Evolutionary conservation across 139 green algal species (phyloP), one percentile per base, ranked within the genome.

Genomic region (Closterium sp.): DNA sequence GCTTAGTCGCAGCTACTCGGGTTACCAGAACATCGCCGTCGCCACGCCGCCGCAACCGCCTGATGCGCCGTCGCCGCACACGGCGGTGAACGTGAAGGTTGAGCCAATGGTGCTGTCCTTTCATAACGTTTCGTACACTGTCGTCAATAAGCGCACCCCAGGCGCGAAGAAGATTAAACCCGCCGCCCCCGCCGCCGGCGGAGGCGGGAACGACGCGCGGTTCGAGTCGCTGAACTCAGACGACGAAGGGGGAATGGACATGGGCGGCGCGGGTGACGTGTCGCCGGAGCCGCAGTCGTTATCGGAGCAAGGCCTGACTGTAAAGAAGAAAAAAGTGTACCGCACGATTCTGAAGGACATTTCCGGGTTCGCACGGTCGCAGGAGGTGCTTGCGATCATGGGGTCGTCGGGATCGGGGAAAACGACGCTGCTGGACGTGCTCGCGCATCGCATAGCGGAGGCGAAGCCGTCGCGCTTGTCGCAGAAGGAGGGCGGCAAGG

Each of bases 331-430:
- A 76, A 76, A 76, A 76, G 4, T 6, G 55, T 76, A 76, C 5
- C 55, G 55, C 12, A 76, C 55, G 5, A 91, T 95, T 4, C 83
- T 95, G 33, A n/a, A 90, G 19, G 92, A 89, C 31, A 85, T 95
- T 3, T 91, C 88, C 33, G 89, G 86, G 33, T 84, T 86, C 34
- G 93, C 93, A 30, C 34, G 36, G 4, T 94, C 96, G 0, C 84
- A 94, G 7, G 89, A 98, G 91, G 94, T 98, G 94, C 92, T 94
- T 0, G 97, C 97, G 0, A 92, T 98, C 88, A 96, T 97, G 96
- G 97, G 97, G 10, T 90, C 91, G 0, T 93, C 88, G 12, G 91
- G 91, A 23, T 84, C 33, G 4, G 91, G 93, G 9, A 95, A 95
- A 38, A 90, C 93, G 32, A 92, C 87, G n/a, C 34, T 95, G 21